phyloP scores from a whole-genome alignment of 2,329 filamentous ascomycete genomes.

The Hypoxylon sp. region DNA sequence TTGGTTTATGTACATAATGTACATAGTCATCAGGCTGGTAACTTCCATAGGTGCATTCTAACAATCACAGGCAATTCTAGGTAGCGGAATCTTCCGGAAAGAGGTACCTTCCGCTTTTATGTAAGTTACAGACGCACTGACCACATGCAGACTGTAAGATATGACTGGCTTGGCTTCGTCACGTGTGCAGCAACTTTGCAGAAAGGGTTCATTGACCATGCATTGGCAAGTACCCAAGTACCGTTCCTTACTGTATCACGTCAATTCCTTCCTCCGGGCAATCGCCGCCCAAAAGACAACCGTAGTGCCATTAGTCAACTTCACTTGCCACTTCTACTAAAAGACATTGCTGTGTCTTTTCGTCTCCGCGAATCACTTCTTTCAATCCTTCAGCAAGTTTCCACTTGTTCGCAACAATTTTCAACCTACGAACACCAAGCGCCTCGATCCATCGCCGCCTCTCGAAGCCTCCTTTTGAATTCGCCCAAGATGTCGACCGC shows the following conservation, averaged over 20 bases:
- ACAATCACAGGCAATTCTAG: not conserved
- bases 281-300: conserved; percentile 35
- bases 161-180: conserved; percentile 3
- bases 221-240: conserved; percentile 19
- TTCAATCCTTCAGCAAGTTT: conserved; percentile 1
- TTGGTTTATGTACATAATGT: too few species aligned
- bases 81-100: not conserved
- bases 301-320: conserved; percentile 22
- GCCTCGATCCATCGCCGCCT: not conserved
- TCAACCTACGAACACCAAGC: conserved; percentile 2
- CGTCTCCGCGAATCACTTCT: not conserved
- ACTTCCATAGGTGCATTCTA: not conserved
- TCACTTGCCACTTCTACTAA: conserved; percentile 20
- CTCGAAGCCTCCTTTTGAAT: not conserved
- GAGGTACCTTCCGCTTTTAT: not conserved
- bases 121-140: not conserved
- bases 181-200: conserved; percentile 12
- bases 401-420: not conserved
- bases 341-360: not conserved
- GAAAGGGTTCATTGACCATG: conserved; percentile 3
- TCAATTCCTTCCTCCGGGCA: conserved; percentile 33
- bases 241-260: conserved; percentile 30
- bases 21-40: not conserved
- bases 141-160: not conserved
- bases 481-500: conserved; percentile 82